A percentile compares a stretch with the other conserved stretches of the same genome.
Conservation (phyloP, 2,329 filamentous ascomycete species). For the Kalaharituber pfeilii region DNA sequence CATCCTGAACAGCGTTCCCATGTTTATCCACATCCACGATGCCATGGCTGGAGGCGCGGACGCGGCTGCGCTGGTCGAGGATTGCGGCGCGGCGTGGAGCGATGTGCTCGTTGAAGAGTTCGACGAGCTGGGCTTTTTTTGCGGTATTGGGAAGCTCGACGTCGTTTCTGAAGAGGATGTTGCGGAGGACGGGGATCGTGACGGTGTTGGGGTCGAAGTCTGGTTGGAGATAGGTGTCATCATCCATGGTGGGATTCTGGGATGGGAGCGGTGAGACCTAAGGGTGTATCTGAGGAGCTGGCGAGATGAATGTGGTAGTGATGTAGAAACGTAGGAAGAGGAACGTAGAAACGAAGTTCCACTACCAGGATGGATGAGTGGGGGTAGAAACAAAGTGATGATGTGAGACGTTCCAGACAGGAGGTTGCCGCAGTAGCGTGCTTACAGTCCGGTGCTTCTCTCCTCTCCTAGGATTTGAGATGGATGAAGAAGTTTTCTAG, state of each 20-base stretch:
- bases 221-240: constrained; percentile 61
- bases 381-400: background rate
- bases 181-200: constrained; percentile 74
- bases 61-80: constrained; percentile 54
- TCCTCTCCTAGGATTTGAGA: too few species aligned
- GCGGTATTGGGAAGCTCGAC: constrained; percentile 71
- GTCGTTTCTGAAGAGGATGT: constrained; percentile 78
- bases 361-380: background rate
- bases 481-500: too few species aligned
- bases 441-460: too few species aligned
- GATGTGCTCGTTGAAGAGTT: constrained; percentile 64
- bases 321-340: too few species aligned
- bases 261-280: too few species aligned
- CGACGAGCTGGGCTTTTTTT: constrained; percentile 77
- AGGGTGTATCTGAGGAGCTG: too few species aligned
- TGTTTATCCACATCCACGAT: constrained; percentile 40
- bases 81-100: constrained; percentile 62
- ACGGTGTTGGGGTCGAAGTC: constrained; percentile 70
- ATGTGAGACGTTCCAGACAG: background rate
- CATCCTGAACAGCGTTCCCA: background rate
- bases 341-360: too few species aligned
- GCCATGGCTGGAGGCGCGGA: constrained; percentile 71
- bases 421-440: too few species aligned
- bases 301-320: too few species aligned
- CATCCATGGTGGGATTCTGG: constrained; percentile 6